Evolutionary conservation across 805 yeast species (phyloP).

Genomic region (Yamadazyma sp.): DNA sequence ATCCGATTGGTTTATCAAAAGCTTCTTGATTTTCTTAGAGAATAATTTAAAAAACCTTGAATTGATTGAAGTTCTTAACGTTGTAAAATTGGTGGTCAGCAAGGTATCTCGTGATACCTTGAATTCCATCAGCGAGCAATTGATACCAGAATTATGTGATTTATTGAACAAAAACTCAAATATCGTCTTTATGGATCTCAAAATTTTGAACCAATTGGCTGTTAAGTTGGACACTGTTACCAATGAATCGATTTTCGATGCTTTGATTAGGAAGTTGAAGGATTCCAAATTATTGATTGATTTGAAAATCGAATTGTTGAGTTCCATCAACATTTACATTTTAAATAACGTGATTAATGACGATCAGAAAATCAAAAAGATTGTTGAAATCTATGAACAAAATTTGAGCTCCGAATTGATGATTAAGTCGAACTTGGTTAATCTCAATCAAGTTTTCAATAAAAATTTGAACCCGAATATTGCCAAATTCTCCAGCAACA

Average conservation of each 20-base stretch:
- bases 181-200: conserved; percentile 10
- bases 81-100: conserved; percentile 8
- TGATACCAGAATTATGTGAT: conserved; percentile 11
- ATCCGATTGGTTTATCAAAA: conserved; percentile 9
- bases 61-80: conserved; percentile 14
- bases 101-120: conserved; percentile 1
- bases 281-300: conserved; percentile 16
- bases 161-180: conserved; percentile 11
- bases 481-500: conserved; percentile 4
- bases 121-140: conserved; percentile 1
- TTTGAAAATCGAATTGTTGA: conserved; percentile 14
- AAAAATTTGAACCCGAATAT: conserved; percentile 9
- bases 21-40: conserved; percentile 12
- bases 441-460: conserved; percentile 12
- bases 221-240: neutral
- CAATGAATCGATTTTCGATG: conserved; percentile 8
- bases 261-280: conserved; percentile 10
- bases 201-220: conserved; percentile 12
- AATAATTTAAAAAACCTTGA: conserved; percentile 13
- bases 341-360: conserved; percentile 5
- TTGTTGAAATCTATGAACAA: conserved; percentile 8
- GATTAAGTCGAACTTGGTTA: conserved; percentile 11
- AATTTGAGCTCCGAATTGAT: conserved; percentile 13
- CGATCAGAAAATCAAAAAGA: conserved; percentile 1
- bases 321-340: conserved; percentile 11